These are phyloP conservation scores for Apodospora peruviana DNA, from an alignment of 495 filamentous ascomycete species.

Conservation along the genomic window DNA sequence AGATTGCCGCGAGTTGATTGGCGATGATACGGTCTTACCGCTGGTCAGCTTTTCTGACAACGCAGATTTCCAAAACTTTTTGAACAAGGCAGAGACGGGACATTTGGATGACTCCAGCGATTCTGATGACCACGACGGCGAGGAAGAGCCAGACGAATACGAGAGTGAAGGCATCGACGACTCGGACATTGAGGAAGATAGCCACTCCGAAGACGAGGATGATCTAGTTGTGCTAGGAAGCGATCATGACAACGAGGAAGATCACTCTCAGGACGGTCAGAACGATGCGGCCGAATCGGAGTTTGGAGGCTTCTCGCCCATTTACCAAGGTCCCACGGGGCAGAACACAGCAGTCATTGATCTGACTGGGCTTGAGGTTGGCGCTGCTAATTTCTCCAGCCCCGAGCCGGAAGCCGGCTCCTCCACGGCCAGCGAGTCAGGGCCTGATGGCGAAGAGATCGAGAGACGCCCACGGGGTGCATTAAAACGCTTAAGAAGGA, in stretches of 20 bases:
- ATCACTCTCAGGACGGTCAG: background rate
- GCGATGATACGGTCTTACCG: background rate
- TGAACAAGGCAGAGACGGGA: slow-evolving; percentile 2
- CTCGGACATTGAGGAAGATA: slow-evolving; percentile 11
- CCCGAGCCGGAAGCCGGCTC: slow-evolving; percentile 14
- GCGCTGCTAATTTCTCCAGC: slow-evolving; percentile 16
- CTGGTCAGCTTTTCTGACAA: background rate
- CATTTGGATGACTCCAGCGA: slow-evolving; percentile 2
- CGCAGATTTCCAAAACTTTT: background rate
- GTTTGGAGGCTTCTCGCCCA: background rate
- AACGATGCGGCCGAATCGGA: background rate
- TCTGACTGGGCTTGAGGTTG: slow-evolving; percentile 2
- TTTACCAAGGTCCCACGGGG: no score
- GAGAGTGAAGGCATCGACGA: slow-evolving; percentile 30
- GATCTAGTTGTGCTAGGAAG: slow-evolving; percentile 14
- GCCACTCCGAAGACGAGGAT: slow-evolving; percentile 9
- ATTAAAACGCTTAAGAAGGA: background rate
- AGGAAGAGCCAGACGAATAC: slow-evolving; percentile 19
- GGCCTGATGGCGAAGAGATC: background rate
- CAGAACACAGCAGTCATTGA: background rate
- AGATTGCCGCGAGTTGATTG: no score
- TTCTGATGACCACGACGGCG: background rate
- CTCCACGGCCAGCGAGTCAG: slow-evolving; percentile 4
- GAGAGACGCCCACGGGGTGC: background rate
- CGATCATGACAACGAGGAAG: slow-evolving; percentile 3